Conservation (phyloP, 1,284 basidiomycete species). For the Irpex lacteus region DNA sequence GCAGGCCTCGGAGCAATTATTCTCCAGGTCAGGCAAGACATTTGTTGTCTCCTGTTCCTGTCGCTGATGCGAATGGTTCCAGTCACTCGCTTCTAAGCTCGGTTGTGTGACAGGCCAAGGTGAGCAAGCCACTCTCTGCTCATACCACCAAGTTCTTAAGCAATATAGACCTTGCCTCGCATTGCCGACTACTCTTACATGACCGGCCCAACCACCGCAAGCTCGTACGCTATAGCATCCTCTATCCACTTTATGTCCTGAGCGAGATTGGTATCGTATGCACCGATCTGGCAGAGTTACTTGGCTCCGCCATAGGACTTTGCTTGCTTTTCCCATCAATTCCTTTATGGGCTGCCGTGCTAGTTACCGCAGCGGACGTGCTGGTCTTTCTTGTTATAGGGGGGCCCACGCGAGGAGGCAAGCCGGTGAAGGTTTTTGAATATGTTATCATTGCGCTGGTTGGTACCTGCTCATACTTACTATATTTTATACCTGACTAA, state of each 20-base stretch:
- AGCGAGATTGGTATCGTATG: conserved; percentile 82
- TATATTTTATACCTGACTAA: conserved; percentile 20
- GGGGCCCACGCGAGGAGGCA: conserved; percentile 56
- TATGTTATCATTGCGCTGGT: conserved; percentile 58
- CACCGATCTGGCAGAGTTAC: conserved; percentile 71
- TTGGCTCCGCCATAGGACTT: conserved; percentile 79
- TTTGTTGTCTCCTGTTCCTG: conserved; percentile 4
- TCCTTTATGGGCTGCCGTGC: conserved; percentile 79
- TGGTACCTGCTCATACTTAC: conserved; percentile 31
- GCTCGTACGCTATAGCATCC: conserved; percentile 57
- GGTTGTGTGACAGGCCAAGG: conserved; percentile 70
- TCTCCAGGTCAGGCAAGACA: conserved; percentile 48
- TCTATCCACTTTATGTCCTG: conserved; percentile 68
- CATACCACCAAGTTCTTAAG: neutral
- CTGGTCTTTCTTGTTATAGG: conserved; percentile 69
- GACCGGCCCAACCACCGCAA: conserved; percentile 59
- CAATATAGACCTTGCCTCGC: conserved; percentile 57
- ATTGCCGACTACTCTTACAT: conserved; percentile 70
- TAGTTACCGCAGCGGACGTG: conserved; percentile 84
- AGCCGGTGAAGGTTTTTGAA: conserved; percentile 75
- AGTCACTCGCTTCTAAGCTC: conserved; percentile 57
- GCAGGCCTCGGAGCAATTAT: conserved; percentile 81
- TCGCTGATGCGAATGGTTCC: neutral
- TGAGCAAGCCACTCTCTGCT: conserved; percentile 25
- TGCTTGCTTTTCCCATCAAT: conserved; percentile 80